Percentiles rank a stretch among this genome's conserved stretches.
These are phyloP conservation scores for Pseudogymnoascus sp. DNA, from an alignment of 2,329 filamentous ascomycete species.

Conservation along the genomic window DNA sequence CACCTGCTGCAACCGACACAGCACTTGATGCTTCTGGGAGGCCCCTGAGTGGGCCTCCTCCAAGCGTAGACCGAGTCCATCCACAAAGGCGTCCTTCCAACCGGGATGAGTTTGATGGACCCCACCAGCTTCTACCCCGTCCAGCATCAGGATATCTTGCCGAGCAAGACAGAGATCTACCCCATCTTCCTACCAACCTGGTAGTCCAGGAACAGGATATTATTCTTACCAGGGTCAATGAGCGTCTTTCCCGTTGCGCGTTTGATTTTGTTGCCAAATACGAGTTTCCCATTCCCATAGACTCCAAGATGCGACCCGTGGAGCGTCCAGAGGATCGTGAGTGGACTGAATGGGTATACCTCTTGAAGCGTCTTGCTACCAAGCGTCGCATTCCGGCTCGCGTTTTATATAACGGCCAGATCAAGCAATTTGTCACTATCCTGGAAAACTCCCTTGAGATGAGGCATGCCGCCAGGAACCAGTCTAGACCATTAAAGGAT, in stretches of 20 bases:
- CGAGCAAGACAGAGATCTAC: constrained; percentile 70
- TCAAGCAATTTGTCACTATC: constrained; percentile 84
- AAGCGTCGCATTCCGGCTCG: constrained; percentile 78
- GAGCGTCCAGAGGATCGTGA: constrained; percentile 69
- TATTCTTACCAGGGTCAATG: constrained; percentile 73
- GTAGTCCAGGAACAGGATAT: constrained; percentile 77
- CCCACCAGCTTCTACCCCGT: constrained; percentile 70
- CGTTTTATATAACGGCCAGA: constrained; percentile 80
- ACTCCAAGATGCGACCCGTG: constrained; percentile 63
- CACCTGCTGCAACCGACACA: constrained; percentile 53
- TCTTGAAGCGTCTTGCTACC: constrained; percentile 76
- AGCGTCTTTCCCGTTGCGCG: constrained; percentile 74
- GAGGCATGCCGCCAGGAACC: constrained; percentile 76
- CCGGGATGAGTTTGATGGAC: constrained; percentile 82
- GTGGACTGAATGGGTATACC: constrained; percentile 88
- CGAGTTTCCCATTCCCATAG: constrained; percentile 76
- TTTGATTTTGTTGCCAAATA: constrained; percentile 89
- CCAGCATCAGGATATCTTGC: constrained; percentile 64
- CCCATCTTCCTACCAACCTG: constrained; percentile 73
- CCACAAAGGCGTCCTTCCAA: constrained; percentile 64
- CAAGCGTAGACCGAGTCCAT: constrained; percentile 39
- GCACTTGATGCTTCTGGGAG: constrained; percentile 43
- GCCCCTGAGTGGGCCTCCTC: constrained; percentile 36
- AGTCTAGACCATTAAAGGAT: constrained; percentile 75
- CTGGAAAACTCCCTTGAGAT: constrained; percentile 83